Evolutionary conservation across 139 green algal species (phyloP), one percentile per base, ranked within the genome.

Genomic region (Diplosphaera chodatii): DNA sequence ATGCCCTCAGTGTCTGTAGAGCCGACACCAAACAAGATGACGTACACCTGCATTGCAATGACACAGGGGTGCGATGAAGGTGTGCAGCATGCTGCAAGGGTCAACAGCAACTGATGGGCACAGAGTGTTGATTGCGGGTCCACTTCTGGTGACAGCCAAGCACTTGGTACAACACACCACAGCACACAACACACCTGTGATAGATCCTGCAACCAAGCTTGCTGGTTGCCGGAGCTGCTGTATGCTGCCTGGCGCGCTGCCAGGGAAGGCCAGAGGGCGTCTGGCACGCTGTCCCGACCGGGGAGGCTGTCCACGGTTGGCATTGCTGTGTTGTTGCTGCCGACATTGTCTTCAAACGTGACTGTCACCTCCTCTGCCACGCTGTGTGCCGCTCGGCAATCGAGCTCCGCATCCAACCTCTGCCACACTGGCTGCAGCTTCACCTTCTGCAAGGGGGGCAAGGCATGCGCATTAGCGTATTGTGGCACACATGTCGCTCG

Each of bases 21-120:
- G 0, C 84, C 88, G 16, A 93, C 83, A 6, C 87, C 88, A 78
- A 96, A 96, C 22, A 96, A 64, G 23, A 96, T 87, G 16, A 96
- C 88, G 66, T 86, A 90, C 66, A 89, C 76, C 75, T 80, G 75
- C 75, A 73, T n/a, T n/a, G n/a, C n/a, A n/a, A n/a, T n/a, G n/a
- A n/a, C n/a, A n/a, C n/a, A n/a, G n/a, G n/a, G n/a, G n/a, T n/a
- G n/a, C n/a, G n/a, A n/a, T n/a, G n/a, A n/a, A n/a, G n/a, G n/a
- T n/a, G n/a, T n/a, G n/a, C n/a, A n/a, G n/a, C n/a, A n/a, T n/a
- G n/a, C n/a, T n/a, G n/a, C n/a, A n/a, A n/a, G n/a, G n/a, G n/a
- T n/a, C n/a, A n/a, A n/a, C n/a, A n/a, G n/a, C n/a, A n/a, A n/a
- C n/a, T n/a, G n/a, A n/a, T n/a, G n/a, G n/a, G n/a, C n/a, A n/a